A percentile compares a stretch with the other conserved stretches of the same genome.
These are phyloP conservation scores for Begonia loranthoides DNA, from an alignment of 306 rosid genomes.

Conservation along the genomic window DNA sequence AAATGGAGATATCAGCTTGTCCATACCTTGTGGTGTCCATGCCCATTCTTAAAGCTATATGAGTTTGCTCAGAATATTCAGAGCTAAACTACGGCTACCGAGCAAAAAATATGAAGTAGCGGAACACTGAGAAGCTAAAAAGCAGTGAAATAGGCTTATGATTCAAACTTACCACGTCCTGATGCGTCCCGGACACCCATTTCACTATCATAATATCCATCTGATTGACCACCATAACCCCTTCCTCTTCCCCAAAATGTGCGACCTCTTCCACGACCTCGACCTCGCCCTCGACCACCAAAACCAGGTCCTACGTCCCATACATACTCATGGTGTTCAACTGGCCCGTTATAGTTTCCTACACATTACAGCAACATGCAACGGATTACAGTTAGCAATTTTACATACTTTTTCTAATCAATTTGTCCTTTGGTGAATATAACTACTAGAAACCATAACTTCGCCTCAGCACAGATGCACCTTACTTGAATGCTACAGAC, in stretches of 20 bases:
- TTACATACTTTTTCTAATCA: too few species aligned
- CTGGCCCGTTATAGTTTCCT: conserved; percentile 58
- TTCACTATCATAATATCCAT: conserved; percentile 57
- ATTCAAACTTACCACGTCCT: conserved; percentile 38
- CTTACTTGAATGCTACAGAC: too few species aligned
- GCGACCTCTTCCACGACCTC: conserved; percentile 58
- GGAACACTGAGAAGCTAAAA: not conserved
- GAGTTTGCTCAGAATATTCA: not conserved
- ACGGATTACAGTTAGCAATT: not conserved
- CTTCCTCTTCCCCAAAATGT: conserved; percentile 45
- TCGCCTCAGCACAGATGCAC: too few species aligned
- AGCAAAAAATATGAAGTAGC: not conserved
- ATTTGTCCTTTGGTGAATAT: too few species aligned
- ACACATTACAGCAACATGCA: conserved; percentile 2
- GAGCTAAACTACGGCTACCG: not conserved
- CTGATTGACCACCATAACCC: conserved; percentile 37
- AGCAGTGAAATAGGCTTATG: not conserved
- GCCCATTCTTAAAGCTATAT: not conserved
- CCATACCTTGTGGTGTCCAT: not conserved
- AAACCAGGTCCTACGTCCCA: conserved; percentile 68
- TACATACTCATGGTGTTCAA: conserved; percentile 50
- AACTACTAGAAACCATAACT: too few species aligned
- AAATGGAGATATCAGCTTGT: too few species aligned
- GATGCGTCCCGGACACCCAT: conserved; percentile 45
- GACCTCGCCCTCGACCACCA: conserved; percentile 67